Evolutionary conservation across 208 protist genomes (phyloP).

Genomic region (Crithidia sp.): DNA sequence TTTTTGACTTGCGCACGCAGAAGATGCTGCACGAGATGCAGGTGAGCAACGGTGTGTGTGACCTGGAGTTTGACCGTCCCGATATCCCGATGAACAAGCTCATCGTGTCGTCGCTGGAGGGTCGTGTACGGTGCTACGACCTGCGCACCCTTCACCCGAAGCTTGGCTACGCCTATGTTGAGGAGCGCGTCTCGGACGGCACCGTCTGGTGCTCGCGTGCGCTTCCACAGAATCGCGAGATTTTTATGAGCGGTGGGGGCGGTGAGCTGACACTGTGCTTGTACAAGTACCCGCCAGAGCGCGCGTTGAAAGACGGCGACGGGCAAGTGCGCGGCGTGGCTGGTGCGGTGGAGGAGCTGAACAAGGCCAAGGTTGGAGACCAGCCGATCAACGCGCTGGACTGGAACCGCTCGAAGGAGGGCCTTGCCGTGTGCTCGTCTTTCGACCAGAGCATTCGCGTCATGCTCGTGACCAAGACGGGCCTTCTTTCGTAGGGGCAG

Average conservation of each 20-base stretch:
- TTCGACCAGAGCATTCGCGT: conserved; percentile 91
- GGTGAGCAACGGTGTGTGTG: conserved; percentile 92
- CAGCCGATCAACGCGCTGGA: conserved; percentile 90
- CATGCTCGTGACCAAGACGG: conserved; percentile 86
- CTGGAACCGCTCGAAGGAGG: conserved; percentile 85
- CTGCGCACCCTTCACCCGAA: conserved; percentile 86
- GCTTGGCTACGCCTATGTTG: conserved; percentile 88
- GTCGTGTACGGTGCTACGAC: conserved; percentile 88
- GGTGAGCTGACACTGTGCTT: conserved; percentile 89
- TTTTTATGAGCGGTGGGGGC: conserved; percentile 88
- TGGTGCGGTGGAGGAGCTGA: conserved; percentile 77
- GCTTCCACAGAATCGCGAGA: conserved; percentile 93
- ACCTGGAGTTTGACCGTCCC: conserved; percentile 91
- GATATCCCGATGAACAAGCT: conserved; percentile 96
- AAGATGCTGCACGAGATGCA: conserved; percentile 94
- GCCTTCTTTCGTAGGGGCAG: conserved; percentile 49
- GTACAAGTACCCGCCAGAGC: conserved; percentile 92
- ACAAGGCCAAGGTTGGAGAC: conserved; percentile 83
- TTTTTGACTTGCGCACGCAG: conserved; percentile 94
- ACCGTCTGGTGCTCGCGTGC: conserved; percentile 89
- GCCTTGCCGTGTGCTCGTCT: conserved; percentile 78
- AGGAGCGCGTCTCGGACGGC: conserved; percentile 79
- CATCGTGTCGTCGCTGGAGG: conserved; percentile 86
- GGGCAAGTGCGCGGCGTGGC: conserved; percentile 76
- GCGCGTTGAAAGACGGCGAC: conserved; percentile 69